Percentiles rank a stretch among this genome's conserved stretches.
phyloP scores from a whole-genome alignment of 2,329 filamentous ascomycete species.

The Colletotrichum endophyticum region DNA sequence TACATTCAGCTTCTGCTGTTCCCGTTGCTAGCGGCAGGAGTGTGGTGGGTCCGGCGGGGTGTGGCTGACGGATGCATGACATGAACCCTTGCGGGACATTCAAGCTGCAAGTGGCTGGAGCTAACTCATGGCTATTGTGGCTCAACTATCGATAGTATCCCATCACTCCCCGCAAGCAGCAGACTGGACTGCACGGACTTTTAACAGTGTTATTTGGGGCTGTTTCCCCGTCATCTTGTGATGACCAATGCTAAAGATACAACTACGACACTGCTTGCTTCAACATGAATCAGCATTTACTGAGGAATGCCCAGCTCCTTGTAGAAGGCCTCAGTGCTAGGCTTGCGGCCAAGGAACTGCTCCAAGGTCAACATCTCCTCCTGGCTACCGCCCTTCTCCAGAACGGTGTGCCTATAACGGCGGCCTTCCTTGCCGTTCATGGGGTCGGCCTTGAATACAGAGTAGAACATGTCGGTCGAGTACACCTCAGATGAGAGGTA shows the following conservation, averaged over 20 bases:
- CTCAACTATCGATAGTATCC: not conserved
- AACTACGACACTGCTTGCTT: not conserved
- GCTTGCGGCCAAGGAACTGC: constrained; percentile 79
- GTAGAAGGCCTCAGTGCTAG: constrained; percentile 81
- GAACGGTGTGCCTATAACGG: constrained; percentile 77
- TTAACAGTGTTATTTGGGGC: not conserved
- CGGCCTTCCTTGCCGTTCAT: constrained; percentile 78
- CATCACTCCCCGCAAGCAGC: not conserved
- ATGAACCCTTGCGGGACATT: not conserved
- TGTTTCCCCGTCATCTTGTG: not conserved
- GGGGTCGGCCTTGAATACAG: constrained; percentile 77
- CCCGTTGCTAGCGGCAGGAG: constrained; percentile 18
- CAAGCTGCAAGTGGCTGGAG: not conserved
- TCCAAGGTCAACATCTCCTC: constrained; percentile 83
- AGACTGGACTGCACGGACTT: not conserved
- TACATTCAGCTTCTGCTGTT: constrained; percentile 19
- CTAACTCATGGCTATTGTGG: not conserved
- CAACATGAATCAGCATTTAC: not conserved
- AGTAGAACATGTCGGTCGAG: constrained; percentile 85
- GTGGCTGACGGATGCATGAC: not conserved
- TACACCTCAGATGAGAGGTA: constrained; percentile 80
- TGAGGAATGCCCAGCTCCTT: constrained; percentile 66
- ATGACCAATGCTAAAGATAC: not conserved
- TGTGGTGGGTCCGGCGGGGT: constrained; percentile 20
- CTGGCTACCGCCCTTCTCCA: constrained; percentile 78